phyloP scores from a whole-genome alignment of 352 stramenopile genomes.

The Phytophthora europaea region DNA sequence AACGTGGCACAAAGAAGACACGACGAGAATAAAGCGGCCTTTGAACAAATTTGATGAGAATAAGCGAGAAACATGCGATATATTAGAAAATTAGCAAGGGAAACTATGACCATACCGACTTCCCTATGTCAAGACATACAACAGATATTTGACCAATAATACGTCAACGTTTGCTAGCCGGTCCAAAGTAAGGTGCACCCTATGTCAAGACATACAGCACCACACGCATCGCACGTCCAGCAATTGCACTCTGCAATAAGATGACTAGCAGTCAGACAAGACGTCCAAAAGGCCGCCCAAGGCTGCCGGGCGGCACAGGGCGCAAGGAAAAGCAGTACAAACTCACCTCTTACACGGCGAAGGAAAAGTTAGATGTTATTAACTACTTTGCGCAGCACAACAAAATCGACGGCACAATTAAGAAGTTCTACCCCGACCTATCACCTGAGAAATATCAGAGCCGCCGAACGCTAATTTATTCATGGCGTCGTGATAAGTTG shows the following conservation, averaged over 20 bases:
- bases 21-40: no score
- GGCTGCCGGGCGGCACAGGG: neutral
- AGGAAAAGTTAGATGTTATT: neutral
- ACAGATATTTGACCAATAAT: no score
- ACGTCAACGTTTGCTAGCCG: no score
- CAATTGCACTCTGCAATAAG: neutral
- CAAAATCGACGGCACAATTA: neutral
- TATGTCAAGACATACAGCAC: slow-evolving; percentile 1
- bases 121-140: no score
- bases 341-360: neutral
- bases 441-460: neutral
- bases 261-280: neutral
- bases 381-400: neutral
- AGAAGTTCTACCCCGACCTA: neutral
- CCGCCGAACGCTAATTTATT: neutral
- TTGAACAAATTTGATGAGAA: no score
- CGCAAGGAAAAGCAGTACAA: neutral
- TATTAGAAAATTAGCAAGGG: no score
- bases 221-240: neutral
- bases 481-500: neutral
- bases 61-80: no score
- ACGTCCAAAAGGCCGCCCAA: neutral
- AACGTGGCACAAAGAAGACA: no score
- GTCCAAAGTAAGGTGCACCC: no score
- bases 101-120: no score